Conservation (phyloP, 257 asterid genomes). For the Jacaranda mimosifolia region DNA sequence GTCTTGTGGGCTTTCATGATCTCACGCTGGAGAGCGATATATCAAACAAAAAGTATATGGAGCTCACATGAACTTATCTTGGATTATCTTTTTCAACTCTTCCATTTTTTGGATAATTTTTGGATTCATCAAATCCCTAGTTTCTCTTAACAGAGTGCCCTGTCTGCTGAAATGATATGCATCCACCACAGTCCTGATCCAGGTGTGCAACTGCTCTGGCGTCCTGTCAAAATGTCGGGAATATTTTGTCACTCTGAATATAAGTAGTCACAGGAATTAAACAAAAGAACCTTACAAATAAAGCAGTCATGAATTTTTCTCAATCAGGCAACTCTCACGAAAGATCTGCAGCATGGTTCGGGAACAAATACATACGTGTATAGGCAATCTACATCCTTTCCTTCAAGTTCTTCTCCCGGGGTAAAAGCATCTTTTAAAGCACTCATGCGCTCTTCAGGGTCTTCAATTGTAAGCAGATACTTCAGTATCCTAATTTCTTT, state of each 20-base stretch:
- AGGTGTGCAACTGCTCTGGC: conserved; percentile 71
- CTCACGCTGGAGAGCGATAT: background rate
- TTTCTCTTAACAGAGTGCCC: conserved; percentile 80
- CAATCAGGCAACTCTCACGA: background rate
- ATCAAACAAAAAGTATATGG: background rate
- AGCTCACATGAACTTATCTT: conserved; percentile 84
- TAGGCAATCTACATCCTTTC: conserved; percentile 71
- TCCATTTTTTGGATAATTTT: conserved; percentile 70
- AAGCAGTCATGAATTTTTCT: no score
- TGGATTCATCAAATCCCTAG: conserved; percentile 88
- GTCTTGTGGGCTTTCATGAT: background rate
- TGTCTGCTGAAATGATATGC: conserved; percentile 85
- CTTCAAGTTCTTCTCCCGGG: conserved; percentile 90
- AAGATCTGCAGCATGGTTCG: background rate
- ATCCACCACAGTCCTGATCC: conserved; percentile 72
- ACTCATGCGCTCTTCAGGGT: conserved; percentile 83
- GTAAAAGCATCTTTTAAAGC: conserved; percentile 86
- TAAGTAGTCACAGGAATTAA: background rate
- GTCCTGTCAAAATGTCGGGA: conserved; percentile 59
- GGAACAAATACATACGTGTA: conserved; percentile 70
- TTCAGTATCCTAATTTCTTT: conserved; percentile 91
- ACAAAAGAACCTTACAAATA: background rate
- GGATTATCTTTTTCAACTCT: conserved; percentile 64
- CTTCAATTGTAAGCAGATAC: conserved; percentile 79
- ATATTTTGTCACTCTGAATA: background rate